A percentile compares a stretch with the other conserved stretches of the same genome.
phyloP scores from a whole-genome alignment of 495 filamentous ascomycete species.

The Penicillium bialowiezense region DNA sequence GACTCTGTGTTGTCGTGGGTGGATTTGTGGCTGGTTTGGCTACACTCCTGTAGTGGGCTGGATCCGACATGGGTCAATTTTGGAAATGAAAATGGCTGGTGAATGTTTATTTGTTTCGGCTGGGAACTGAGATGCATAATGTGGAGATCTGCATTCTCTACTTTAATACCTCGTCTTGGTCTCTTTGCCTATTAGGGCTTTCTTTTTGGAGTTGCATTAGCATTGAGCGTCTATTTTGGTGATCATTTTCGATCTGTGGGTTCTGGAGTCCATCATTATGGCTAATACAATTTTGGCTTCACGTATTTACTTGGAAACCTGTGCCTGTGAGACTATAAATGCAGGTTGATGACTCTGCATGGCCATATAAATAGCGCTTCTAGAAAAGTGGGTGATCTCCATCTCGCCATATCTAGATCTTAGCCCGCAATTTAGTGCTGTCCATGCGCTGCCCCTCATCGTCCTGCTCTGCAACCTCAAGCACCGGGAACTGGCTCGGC shows the following conservation, averaged over 20 bases:
- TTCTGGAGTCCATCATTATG: slow-evolving; percentile 3
- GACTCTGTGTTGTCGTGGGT: slow-evolving; percentile 52
- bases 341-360: background rate
- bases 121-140: background rate
- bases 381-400: background rate
- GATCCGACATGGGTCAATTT: background rate
- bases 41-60: slow-evolving; percentile 47
- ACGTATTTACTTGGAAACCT: background rate
- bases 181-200: slow-evolving; percentile 5
- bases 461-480: slow-evolving; percentile 75
- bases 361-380: too few species aligned
- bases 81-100: background rate
- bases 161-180: background rate
- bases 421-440: slow-evolving; percentile 45
- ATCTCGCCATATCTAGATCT: slow-evolving; percentile 17
- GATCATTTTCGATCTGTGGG: slow-evolving; percentile 3
- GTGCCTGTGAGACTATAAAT: too few species aligned
- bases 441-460: slow-evolving; percentile 76
- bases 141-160: background rate
- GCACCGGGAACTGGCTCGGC: slow-evolving; percentile 66
- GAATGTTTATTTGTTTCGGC: background rate
- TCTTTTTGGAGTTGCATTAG: slow-evolving; percentile 8
- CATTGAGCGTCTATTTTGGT: slow-evolving; percentile 11
- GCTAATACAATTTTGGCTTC: background rate
- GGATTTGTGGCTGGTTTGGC: slow-evolving; percentile 65